Evolutionary conservation across 148 eudicot species (phyloP), one percentile per base, ranked within the genome.

Genomic region (Silene latifolia): DNA sequence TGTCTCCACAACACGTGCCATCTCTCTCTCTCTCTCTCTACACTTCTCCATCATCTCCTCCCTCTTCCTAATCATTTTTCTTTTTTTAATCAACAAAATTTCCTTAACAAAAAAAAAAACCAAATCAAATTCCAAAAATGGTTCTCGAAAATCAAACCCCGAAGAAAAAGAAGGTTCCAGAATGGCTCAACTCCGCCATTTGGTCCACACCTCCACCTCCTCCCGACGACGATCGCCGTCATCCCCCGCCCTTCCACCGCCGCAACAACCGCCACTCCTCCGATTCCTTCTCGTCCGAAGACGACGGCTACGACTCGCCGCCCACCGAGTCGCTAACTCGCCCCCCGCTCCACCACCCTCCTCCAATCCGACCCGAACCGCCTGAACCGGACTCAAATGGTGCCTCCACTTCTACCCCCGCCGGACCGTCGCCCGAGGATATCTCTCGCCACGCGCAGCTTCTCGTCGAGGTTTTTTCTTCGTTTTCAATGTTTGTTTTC

Each of bases 161-260:
- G 2, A 53, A 59, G 24, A 39, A 29, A 32, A 74, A 79, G 80
- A 80, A 72, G 44, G 83, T 92, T 19, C 99, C 99, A 53, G 98
- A 96, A 72, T 96, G 99, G 99, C 82, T 96, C 67, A 96, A 96
- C 86, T 89, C 89, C 79, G 85, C 99, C 59, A 74, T 96, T 27
- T 92, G 97, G 98, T 95, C 96, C 63, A 5, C 90, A 2, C 68
- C 93, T 21, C 78, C 86, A 3, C 79, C 84, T 20, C 80, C 3
- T 20, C 65, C 72, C 19, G 2, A 57, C 21, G 46, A 72, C 8
- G 61, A 61, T 82, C 24, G 7, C 78, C 4, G 9, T 1, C 23
- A 19, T n/a, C 71, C 71, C 0, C 71, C 54, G 7, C 60, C 25
- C 17, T 39, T 58, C n/a, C 71, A 48, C 74, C 53, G 44, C 79